Evolutionary conservation across 176 grass and related monocot genomes (phyloP), one percentile per base, ranked within the genome.

Genomic region (Neostapfia colusana): DNA sequence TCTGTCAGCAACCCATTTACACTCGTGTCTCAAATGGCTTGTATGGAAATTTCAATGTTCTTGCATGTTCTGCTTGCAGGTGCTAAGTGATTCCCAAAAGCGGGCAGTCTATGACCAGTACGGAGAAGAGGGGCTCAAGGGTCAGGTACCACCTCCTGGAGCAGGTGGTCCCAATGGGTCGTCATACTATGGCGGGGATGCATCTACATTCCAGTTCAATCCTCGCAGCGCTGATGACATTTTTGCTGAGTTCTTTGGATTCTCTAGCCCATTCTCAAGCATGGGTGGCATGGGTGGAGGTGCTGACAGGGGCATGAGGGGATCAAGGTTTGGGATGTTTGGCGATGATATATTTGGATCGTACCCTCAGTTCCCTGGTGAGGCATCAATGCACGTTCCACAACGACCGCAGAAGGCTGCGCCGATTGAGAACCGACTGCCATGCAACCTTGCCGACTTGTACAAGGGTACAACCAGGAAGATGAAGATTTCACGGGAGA

Each of bases 401-500:
- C 74, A 74, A n/a, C 82, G 57, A n/a, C 42, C 75, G 14, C 82
- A 81, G 23, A 97, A 97, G 73, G 80, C 76, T 23, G 76, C 72
- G 0, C 80, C 93, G 0, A 79, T 97, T 55, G 88, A 97, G 85
- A 88, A 90, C 20, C 64, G 69, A 67, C 39, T 90, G 57, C 75
- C 88, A 12, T 97, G 90, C 77, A 92, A 78, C 59, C 86, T 97
- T 41, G 80, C 88, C 26, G 93, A 97, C 60, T 60, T 97, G 80
- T 97, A 97, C 61, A 93, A 90, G 75, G 93, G 93, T 45, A 81
- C 69, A 24, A 86, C 88, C 23, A 93, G 86, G 77, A 97, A 93
- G 83, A 97, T 97, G 93, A 97, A 93, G 80, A 97, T 97, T 49
- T 97, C 93, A 12, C 85, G 93, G 60, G 88, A 97, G 73, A 84